Evolutionary conservation across 2,329 filamentous ascomycete species (phyloP).

Genomic region (Penicillium sp.): DNA sequence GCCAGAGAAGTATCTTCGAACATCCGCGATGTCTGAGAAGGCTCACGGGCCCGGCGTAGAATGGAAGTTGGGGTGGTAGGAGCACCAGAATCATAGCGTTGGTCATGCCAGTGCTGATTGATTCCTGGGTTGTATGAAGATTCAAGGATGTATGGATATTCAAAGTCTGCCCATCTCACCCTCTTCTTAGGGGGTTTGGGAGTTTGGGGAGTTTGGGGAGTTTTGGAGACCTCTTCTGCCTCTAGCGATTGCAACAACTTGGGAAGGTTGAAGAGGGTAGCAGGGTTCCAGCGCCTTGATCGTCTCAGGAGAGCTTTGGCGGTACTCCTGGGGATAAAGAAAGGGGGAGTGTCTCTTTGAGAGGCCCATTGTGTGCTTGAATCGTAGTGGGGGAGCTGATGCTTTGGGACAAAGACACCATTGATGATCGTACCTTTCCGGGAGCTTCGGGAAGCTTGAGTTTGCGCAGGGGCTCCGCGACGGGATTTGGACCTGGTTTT

Average conservation of each 20-base stretch:
- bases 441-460: background rate
- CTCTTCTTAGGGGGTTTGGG: background rate
- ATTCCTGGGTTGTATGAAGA: background rate
- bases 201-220: background rate
- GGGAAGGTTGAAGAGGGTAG: background rate
- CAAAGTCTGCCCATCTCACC: background rate
- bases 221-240: background rate
- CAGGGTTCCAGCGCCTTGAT: background rate
- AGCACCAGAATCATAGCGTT: background rate
- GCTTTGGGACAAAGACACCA: background rate
- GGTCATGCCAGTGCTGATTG: background rate
- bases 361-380: background rate
- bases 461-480: background rate
- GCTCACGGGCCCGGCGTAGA: background rate
- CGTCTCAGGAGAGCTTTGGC: background rate
- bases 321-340: too few species aligned
- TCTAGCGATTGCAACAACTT: background rate
- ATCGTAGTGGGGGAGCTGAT: background rate
- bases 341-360: background rate
- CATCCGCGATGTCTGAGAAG: background rate
- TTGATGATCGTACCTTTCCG: constrained; percentile 7
- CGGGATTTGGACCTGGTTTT: background rate
- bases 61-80: background rate
- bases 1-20: background rate
- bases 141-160: background rate